Conservation (phyloP, 2,329 filamentous ascomycete species). For the Hypoxylon sp. region DNA sequence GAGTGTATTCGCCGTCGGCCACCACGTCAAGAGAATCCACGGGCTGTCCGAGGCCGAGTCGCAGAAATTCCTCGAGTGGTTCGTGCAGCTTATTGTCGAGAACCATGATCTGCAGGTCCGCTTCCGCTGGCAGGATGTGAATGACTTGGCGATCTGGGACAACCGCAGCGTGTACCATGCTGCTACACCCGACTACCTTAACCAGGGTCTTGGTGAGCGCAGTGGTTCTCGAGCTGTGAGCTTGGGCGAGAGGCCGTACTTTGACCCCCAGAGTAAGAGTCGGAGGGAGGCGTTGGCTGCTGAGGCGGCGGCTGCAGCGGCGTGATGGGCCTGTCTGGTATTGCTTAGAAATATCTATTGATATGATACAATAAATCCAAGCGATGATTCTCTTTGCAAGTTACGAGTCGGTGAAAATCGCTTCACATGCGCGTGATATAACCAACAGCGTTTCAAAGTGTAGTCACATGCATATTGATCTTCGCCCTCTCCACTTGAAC, state of each 20-base stretch:
- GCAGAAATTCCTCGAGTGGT: slow-evolving; percentile 46
- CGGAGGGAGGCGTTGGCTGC: slow-evolving; percentile 59
- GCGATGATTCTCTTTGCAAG: not conserved
- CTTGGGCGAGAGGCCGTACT: slow-evolving; percentile 66
- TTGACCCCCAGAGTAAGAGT: slow-evolving; percentile 62
- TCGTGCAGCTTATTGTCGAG: slow-evolving; percentile 50
- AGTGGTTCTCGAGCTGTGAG: slow-evolving; percentile 64
- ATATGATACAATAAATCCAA: not conserved
- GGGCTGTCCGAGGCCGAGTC: slow-evolving; percentile 49
- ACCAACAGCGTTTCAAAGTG: not conserved
- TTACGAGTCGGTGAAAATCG: not conserved
- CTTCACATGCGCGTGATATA: slow-evolving; percentile 2
- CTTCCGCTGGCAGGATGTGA: slow-evolving; percentile 54
- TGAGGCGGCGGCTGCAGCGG: slow-evolving; percentile 13
- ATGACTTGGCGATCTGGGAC: slow-evolving; percentile 68
- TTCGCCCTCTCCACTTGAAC: not conserved
- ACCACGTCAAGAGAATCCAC: slow-evolving; percentile 49
- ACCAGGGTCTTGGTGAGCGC: slow-evolving; percentile 59
- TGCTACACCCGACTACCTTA: slow-evolving; percentile 68
- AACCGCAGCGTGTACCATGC: slow-evolving; percentile 68
- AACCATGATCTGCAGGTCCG: slow-evolving; percentile 54
- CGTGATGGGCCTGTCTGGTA: not conserved
- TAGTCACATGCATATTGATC: not conserved
- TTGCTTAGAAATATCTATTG: not conserved
- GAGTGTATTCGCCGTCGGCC: slow-evolving; percentile 56